Base-by-base conservation (phyloP, 495 filamentous ascomycete genomes). In the Penicillium flavigenum region DNA sequence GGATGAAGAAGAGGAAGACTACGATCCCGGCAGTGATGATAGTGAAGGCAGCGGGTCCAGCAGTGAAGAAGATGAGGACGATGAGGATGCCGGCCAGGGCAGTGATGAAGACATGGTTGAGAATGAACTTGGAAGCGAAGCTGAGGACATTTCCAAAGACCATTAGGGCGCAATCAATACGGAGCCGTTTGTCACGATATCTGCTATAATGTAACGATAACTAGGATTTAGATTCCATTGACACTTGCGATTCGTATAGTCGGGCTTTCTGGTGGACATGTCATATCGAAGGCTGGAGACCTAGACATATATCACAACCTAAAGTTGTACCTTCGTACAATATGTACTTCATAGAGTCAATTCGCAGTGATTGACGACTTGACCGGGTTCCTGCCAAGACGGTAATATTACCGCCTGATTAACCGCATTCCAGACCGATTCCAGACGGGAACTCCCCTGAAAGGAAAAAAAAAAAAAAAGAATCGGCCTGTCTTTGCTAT, bases 1-100 rank as follows among this genome's bases (percentile, higher is more conserved):
- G 66, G 91, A 96, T 56, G 91, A 95, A 63, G 84, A 90, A 24
- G 92, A 93, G 62, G 92, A 96, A 69, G 92, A 96, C 60, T 94
- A 92, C 70, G 86, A 92, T 64, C 90, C 89, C 4, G 90, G 88
- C 2, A 88, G 84, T 59, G 89, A 88, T 0, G 86, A 89, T 7
- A 90, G 85, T 58, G 90, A 89, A 22, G 88, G 87, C 5, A 83
- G 79, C 32, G 89, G 84, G 29, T 76, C 72, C 3, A 82, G 76
- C 51, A 76, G 75, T 55, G 80, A 79, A n/a, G 78, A 81, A 1
- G 81, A 81, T 12, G 76, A 74, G 9, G 82, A 81, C 17, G 78
- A 80, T 16, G 75, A 74, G 41, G 73, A 73, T 38, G 78, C 74
- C 0, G 67, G 63, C 1, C 58, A 65, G 0, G 79, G 76, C 12